Evolutionary conservation across 2,329 filamentous ascomycete genomes (phyloP).

Genomic region (Hypoxylon sp.): DNA sequence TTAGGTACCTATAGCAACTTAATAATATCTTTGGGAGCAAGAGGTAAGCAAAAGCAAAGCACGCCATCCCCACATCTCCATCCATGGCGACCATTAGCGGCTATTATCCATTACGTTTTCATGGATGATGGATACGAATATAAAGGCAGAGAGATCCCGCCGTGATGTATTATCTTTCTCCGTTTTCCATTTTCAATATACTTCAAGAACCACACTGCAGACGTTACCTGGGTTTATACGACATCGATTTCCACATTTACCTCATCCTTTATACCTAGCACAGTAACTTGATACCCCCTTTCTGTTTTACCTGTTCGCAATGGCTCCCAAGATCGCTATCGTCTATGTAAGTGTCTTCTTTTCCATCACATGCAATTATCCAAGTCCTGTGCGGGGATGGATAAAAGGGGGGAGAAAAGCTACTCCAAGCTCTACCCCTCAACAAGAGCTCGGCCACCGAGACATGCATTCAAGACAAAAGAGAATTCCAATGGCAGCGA

Average conservation of each 20-base stretch:
- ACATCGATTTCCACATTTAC: neutral
- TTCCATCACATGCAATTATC: slow-evolving; percentile 8
- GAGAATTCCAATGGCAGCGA: slow-evolving; percentile 1
- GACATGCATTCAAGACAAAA: too few relatives aligned
- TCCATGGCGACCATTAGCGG: slow-evolving; percentile 28
- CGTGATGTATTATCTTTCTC: neutral
- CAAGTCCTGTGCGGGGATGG: slow-evolving; percentile 4
- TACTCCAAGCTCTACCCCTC: slow-evolving; percentile 21
- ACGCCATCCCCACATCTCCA: slow-evolving; percentile 32
- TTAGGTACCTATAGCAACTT: slow-evolving; percentile 16
- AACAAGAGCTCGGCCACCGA: slow-evolving; percentile 11
- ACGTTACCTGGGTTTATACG: neutral
- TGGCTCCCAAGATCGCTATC: slow-evolving; percentile 55
- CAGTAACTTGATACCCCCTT: slow-evolving; percentile 32
- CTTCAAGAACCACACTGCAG: slow-evolving; percentile 11
- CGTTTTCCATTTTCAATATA: neutral
- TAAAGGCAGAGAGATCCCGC: slow-evolving; percentile 32
- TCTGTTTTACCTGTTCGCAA: slow-evolving; percentile 35
- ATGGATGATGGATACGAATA: slow-evolving; percentile 18
- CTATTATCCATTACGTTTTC: slow-evolving; percentile 19
- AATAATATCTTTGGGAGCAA: slow-evolving; percentile 36
- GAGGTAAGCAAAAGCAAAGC: slow-evolving; percentile 39
- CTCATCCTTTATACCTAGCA: slow-evolving; percentile 11
- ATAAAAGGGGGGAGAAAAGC: slow-evolving; percentile 7
- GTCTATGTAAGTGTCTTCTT: slow-evolving; percentile 49